Conservation (phyloP, 169 alveolate genomes). For the Plasmodium relictum region DNA sequence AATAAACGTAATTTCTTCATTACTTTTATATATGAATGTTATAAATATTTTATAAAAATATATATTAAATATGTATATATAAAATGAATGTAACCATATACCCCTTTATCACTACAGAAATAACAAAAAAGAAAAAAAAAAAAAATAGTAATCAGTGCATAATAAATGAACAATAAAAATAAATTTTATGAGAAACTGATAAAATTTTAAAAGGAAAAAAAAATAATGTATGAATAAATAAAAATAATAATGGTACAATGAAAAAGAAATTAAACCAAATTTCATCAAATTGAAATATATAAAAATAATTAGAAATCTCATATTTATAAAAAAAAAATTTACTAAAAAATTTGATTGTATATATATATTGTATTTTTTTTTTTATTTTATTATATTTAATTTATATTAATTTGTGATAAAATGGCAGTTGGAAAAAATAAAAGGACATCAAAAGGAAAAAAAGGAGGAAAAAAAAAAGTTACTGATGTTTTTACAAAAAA, state of each 20-base stretch:
- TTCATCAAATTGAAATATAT: conserved; percentile 1
- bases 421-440: conserved; percentile 98
- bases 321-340: too few species aligned
- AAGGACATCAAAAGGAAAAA: conserved; percentile 96
- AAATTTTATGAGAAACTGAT: too few species aligned
- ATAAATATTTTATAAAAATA: too few species aligned
- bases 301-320: neutral
- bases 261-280: neutral
- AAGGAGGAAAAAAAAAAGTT: conserved; percentile 97
- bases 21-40: too few species aligned
- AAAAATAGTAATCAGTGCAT: neutral
- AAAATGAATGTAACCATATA: too few species aligned
- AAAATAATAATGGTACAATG: neutral
- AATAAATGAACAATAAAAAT: neutral
- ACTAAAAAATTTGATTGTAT: too few species aligned
- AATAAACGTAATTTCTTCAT: too few species aligned
- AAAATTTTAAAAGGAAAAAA: too few species aligned
- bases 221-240: neutral
- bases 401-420: conserved; percentile 19
- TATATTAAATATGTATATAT: too few species aligned
- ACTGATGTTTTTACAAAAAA: conserved; percentile 96
- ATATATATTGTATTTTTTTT: too few species aligned
- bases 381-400: too few species aligned
- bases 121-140: neutral
- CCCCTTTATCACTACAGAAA: conserved; percentile 39